Evolutionary conservation across 352 stramenopile genomes (phyloP), one percentile per base, ranked within the genome.

Genomic region (Phytopythium cucurbitacearum): DNA sequence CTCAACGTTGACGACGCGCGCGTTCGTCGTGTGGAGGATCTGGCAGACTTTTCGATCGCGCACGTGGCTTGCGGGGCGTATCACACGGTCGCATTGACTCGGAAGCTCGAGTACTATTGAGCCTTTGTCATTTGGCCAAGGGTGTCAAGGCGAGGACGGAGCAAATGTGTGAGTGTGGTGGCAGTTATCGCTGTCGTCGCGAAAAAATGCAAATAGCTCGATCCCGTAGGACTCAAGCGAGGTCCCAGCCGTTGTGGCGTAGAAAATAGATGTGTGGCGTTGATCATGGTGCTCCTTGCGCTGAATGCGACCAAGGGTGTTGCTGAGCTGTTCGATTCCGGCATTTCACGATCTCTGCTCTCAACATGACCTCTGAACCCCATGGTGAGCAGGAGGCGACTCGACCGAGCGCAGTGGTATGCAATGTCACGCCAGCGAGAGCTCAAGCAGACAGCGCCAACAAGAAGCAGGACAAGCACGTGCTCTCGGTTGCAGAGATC

Each of bases 41-140:
- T 89, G 3, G 58, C 52, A 0, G 79, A 85, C 9, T 89, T 84
- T 35, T 42, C 65, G 5, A 70, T 87, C 40, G 56, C 65, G 3
- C 70, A 84, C 47, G 68, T 91, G 32, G 58, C 81, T 13, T 89
- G 78, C 42, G 81, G 81, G 48, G 76, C 72, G 5, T 87, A 87
- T 35, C 80, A 91, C 54, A 63, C 73, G 3, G 80, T 91, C 6
- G 78, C 64, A 12, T 49, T 89, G 5, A 86, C 74, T 28, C 61
- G 57, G 39, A 75, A 70, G 39, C 62, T 80, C 4, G 73, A 77
- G 48, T 85, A 80, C 34, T 70, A 59, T 43, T 85, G 51, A 73
- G 11, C 40, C n/a, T 12, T 4, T 16, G 5, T 3, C 3, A 28
- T 28, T 10, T 15, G 15, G 48, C 5, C 21, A 44, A 10, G 40